Percentiles rank a stretch among this genome's conserved stretches.
Evolutionary conservation across 768 basidiomycete species (phyloP).

Genomic region (Leccinum imitatum): DNA sequence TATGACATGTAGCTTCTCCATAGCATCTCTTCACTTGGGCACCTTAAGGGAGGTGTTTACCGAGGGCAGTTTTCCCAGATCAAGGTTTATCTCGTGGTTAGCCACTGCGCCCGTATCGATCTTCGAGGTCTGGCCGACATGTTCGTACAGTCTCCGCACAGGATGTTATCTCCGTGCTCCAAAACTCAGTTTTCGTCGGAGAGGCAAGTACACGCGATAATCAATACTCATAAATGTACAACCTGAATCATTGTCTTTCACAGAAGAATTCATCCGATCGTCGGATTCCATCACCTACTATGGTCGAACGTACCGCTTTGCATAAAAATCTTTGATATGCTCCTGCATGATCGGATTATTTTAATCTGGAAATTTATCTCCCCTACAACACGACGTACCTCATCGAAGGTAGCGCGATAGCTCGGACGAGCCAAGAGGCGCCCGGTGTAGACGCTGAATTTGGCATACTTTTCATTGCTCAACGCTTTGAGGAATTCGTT

Average conservation of each 20-base stretch:
- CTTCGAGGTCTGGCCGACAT: neutral
- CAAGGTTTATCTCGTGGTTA: neutral
- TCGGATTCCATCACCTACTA: conserved; percentile 1
- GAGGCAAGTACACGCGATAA: neutral
- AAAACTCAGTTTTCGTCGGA: neutral
- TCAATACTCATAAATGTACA: neutral
- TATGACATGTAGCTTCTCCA: no score
- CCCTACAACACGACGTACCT: conserved; percentile 37
- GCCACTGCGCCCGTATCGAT: neutral
- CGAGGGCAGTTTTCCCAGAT: neutral
- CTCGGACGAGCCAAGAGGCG: conserved; percentile 53
- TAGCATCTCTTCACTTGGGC: no score
- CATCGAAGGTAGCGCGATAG: conserved; percentile 53
- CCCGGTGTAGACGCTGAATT: conserved; percentile 47
- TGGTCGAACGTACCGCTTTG: conserved; percentile 4
- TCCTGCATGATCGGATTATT: conserved; percentile 11
- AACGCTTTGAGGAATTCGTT: conserved; percentile 43
- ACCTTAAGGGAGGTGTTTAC: neutral
- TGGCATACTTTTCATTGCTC: conserved; percentile 42
- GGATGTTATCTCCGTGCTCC: neutral
- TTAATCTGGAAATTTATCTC: neutral
- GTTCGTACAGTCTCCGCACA: neutral
- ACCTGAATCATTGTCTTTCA: neutral
- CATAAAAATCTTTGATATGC: neutral
- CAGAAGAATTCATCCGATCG: neutral